Evolutionary conservation across 2,329 filamentous ascomycete genomes (phyloP), one percentile per base, ranked within the genome.

Genomic region (Colletotrichum sp.): DNA sequence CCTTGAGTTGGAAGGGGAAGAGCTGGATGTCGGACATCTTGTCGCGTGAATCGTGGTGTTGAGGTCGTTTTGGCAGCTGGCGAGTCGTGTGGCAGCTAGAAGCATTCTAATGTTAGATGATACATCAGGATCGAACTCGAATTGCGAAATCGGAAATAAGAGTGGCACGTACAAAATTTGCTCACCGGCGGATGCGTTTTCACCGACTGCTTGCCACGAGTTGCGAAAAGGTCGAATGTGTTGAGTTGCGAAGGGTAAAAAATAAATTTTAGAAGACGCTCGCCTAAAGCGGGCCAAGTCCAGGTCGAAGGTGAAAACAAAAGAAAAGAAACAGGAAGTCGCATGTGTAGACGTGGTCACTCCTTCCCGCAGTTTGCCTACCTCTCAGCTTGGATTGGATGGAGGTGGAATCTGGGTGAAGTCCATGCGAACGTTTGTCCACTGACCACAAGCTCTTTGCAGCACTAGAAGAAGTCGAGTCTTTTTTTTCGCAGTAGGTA

Each of bases 161-260:
- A 26, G 6, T 4, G 24, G 4, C 8, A 10, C 55, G 21, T 16
- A 59, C 24, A 30, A 1, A 24, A 6, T 15, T 16, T 24, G 0
- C 13, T 59, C 0, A 1, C 28, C 0, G 24, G 0, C 26, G 24
- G 4, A 59, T 26, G 0, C 16, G 13, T 59, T 59, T 59, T 28
- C 24, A 1, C 21, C 55, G 2, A 0, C 55, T 10, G 0, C 55
- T 1, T 59, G 6, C n/a, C 55, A 28, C 1, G 24, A 9, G 3
- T 18, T 16, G 13, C 1, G 1, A 59, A 28, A 59, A 59, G 0
- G 24, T 59, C 3, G 15, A 4, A 26, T 28, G 1, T 59, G 55
- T 59, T 59, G 55, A 59, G 4, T 28, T 28, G 55, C 1, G 21
- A 28, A 59, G 15, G 13, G 8, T 59, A 6, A 2, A 59, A 28